Evolutionary conservation across 139 green algal species (phyloP).

Genomic region (Cymbomonas tetramitiformis): DNA sequence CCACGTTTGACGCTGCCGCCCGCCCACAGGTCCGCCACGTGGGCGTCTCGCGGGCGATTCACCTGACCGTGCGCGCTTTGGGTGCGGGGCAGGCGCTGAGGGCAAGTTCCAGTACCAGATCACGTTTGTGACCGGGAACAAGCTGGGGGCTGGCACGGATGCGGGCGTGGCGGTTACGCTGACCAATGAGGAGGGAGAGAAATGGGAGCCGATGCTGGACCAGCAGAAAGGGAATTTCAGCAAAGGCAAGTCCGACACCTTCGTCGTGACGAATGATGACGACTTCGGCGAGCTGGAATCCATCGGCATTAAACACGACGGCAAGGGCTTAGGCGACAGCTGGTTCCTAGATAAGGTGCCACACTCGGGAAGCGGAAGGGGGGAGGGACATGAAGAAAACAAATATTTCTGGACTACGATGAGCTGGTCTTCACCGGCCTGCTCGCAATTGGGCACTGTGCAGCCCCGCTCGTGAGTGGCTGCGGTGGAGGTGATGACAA

Average conservation of each 20-base stretch:
- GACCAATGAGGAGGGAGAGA: background rate
- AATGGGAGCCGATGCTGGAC: background rate
- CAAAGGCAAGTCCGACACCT: background rate
- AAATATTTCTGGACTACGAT: too few relatives aligned
- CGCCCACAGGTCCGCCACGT: too few relatives aligned
- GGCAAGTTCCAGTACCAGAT: background rate
- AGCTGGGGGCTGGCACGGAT: constrained; percentile 38
- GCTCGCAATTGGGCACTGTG: too few relatives aligned
- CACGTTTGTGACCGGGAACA: constrained; percentile 31
- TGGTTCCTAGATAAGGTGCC: background rate
- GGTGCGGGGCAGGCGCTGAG: background rate
- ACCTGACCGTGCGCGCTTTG: too few relatives aligned
- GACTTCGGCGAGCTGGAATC: background rate
- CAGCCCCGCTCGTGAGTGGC: too few relatives aligned
- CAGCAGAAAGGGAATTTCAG: background rate
- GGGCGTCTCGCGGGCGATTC: too few relatives aligned
- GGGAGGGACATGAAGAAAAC: too few relatives aligned
- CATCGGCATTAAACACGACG: background rate
- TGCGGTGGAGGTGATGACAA: too few relatives aligned
- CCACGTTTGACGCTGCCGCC: too few relatives aligned
- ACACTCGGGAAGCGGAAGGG: too few relatives aligned
- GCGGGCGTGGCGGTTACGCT: constrained; percentile 44
- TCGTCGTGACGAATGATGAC: background rate
- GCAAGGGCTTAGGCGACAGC: background rate
- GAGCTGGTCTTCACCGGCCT: too few relatives aligned